Conservation (phyloP, 2,329 filamentous ascomycete species). For the Botrytis deweyae region DNA sequence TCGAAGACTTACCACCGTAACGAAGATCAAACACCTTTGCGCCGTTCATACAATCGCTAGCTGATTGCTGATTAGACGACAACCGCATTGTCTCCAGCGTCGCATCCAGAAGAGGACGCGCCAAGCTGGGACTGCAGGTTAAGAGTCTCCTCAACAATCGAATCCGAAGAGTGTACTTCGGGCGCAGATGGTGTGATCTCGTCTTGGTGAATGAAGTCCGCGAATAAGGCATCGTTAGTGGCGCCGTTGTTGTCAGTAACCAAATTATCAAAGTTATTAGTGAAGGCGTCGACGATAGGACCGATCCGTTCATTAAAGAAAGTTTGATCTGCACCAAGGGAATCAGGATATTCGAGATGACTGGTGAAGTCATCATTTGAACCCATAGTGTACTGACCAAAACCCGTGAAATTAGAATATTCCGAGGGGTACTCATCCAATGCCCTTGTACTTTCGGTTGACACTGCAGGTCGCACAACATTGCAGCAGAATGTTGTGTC, state of each 20-base stretch:
- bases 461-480: slow-evolving; percentile 99
- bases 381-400: slow-evolving; percentile 59
- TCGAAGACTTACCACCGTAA: slow-evolving; percentile 30
- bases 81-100: slow-evolving; percentile 72
- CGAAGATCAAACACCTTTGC: slow-evolving; percentile 34
- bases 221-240: slow-evolving; percentile 51
- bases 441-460: slow-evolving; percentile 64
- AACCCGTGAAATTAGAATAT: slow-evolving; percentile 54
- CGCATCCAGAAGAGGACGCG: slow-evolving; percentile 72
- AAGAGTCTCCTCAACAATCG: slow-evolving; percentile 51
- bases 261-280: slow-evolving; percentile 67
- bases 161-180: slow-evolving; percentile 41
- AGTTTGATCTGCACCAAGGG: slow-evolving; percentile 71
- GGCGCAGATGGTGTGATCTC: slow-evolving; percentile 36
- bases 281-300: slow-evolving; percentile 67
- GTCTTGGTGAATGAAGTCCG: slow-evolving; percentile 55
- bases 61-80: slow-evolving; percentile 53
- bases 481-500: slow-evolving; percentile 99
- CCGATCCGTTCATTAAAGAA: slow-evolving; percentile 74
- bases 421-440: slow-evolving; percentile 38
- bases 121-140: slow-evolving; percentile 71
- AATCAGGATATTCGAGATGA: slow-evolving; percentile 68
- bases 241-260: slow-evolving; percentile 59
- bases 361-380: slow-evolving; percentile 51
- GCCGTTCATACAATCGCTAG: slow-evolving; percentile 37